phyloP scores from a whole-genome alignment of 83 land plant species.

The Picea abies region DNA sequence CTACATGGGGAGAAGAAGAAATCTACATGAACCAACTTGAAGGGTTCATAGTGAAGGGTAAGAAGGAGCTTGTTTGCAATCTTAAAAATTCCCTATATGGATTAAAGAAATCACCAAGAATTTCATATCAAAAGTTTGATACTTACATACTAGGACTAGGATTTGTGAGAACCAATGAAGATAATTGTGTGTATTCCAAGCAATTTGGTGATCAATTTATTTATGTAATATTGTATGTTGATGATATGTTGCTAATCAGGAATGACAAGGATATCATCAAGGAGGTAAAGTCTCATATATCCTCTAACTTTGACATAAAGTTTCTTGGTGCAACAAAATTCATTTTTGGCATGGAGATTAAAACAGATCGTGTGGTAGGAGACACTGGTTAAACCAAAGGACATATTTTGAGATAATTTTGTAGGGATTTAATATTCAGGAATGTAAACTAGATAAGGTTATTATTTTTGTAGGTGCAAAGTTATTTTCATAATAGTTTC shows the following conservation, averaged over 20 bases:
- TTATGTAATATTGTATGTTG: background rate
- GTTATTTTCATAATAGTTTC: background rate
- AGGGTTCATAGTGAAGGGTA: background rate
- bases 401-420: background rate
- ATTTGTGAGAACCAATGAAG: background rate
- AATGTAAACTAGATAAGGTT: background rate
- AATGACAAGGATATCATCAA: background rate
- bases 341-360: background rate
- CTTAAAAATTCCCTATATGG: background rate
- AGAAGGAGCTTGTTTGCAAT: background rate
- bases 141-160: background rate
- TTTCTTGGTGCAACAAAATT: background rate
- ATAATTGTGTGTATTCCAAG: background rate
- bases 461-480: background rate
- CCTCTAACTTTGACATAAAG: background rate
- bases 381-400: background rate
- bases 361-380: background rate
- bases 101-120: background rate
- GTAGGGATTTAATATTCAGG: background rate
- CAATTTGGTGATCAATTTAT: background rate
- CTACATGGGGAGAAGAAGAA: too few relatives aligned
- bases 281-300: background rate
- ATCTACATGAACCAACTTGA: too few relatives aligned
- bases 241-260: background rate
- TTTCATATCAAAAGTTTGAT: background rate